These are phyloP conservation scores for Tolypocladium tropicale DNA, from an alignment of 2,329 filamentous ascomycete species.

Conservation along the genomic window DNA sequence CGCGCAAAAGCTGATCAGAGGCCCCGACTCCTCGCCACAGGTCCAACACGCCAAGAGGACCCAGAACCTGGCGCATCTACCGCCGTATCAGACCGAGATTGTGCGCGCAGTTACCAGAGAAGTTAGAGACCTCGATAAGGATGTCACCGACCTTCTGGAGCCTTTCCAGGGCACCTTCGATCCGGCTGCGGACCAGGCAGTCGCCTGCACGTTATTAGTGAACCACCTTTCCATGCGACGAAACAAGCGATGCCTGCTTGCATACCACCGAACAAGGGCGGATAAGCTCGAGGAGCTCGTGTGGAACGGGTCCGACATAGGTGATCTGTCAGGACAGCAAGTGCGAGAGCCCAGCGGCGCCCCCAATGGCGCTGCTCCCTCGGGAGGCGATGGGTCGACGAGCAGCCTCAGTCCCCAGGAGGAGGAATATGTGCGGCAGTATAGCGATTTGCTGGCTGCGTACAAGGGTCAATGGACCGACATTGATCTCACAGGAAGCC, in stretches of 20 bases:
- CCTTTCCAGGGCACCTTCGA: conserved; percentile 81
- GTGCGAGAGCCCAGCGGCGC: conserved; percentile 26
- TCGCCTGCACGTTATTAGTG: conserved; percentile 80
- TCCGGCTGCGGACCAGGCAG: conserved; percentile 69
- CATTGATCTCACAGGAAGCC: conserved; percentile 84
- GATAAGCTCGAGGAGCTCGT: conserved; percentile 90
- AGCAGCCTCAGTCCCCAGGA: conserved; percentile 90
- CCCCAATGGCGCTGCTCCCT: conserved; percentile 18
- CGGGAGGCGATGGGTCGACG: conserved; percentile 40
- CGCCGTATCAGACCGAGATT: conserved; percentile 85
- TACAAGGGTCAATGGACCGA: conserved; percentile 99
- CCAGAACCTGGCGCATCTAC: conserved; percentile 74
- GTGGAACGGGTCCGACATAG: conserved; percentile 79
- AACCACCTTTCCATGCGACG: conserved; percentile 91
- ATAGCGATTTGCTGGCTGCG: conserved; percentile 83
- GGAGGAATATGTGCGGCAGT: conserved; percentile 89
- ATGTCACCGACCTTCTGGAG: conserved; percentile 68
- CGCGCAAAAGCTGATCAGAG: neutral
- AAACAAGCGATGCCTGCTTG: conserved; percentile 90
- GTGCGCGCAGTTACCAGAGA: conserved; percentile 82
- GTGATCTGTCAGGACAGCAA: conserved; percentile 57
- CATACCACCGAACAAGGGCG: conserved; percentile 82
- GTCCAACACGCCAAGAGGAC: conserved; percentile 94
- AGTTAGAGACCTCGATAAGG: conserved; percentile 85
- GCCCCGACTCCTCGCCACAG: conserved; percentile 31